phyloP scores from a whole-genome alignment of 2,329 filamentous ascomycete species.

The Colletotrichum neosansevieriae region DNA sequence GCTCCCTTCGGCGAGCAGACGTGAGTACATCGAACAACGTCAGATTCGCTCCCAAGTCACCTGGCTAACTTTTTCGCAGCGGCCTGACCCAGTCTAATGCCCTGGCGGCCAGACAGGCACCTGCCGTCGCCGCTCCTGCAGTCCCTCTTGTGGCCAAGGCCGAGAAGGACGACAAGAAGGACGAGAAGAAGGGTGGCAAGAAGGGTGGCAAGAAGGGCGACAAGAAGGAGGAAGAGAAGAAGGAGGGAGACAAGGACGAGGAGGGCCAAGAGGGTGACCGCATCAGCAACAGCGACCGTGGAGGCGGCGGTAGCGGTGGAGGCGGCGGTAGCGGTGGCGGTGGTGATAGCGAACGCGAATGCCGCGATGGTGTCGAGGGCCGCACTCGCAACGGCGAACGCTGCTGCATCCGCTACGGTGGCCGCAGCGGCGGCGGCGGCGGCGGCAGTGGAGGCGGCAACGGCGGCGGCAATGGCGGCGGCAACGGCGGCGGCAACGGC shows the following conservation, averaged over 20 bases:
- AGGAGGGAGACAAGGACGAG: neutral
- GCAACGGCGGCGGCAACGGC: neutral
- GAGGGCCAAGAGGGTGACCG: conserved; percentile 6
- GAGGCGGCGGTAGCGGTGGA: too few species aligned
- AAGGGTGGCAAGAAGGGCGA: neutral
- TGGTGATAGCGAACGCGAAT: conserved; percentile 13
- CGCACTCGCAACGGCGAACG: conserved; percentile 22
- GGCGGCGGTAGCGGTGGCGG: too few species aligned
- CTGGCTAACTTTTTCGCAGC: conserved; percentile 1
- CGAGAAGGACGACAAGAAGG: conserved; percentile 7
- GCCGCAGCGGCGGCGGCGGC: neutral
- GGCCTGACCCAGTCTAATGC: conserved; percentile 16
- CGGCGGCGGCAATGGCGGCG: neutral
- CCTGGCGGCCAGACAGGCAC: conserved; percentile 5
- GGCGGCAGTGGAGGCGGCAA: neutral
- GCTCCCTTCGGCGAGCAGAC: conserved; percentile 33
- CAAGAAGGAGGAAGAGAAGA: neutral
- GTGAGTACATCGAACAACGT: neutral
- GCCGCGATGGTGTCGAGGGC: conserved; percentile 15
- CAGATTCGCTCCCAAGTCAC: neutral
- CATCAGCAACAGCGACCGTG: neutral
- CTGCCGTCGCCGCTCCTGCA: conserved; percentile 11
- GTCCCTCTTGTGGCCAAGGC: conserved; percentile 4
- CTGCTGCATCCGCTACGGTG: conserved; percentile 15
- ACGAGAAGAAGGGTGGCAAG: neutral